These are phyloP conservation scores for Aspergillus vadensis DNA, from an alignment of 2,329 filamentous ascomycete species.

Conservation along the genomic window DNA sequence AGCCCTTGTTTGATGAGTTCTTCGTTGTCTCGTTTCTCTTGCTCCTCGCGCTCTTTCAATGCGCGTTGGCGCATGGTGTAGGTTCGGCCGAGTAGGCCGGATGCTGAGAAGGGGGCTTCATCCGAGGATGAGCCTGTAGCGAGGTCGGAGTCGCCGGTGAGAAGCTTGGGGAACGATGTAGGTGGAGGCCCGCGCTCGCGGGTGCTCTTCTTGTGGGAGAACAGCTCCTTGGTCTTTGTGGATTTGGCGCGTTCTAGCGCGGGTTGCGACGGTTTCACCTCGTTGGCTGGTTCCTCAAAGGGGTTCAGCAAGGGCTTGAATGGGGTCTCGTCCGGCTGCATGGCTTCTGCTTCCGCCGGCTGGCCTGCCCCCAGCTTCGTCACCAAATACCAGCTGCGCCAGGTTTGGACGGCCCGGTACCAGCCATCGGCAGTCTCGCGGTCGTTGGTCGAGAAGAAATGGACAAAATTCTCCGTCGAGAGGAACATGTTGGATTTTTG, in stretches of 20 bases:
- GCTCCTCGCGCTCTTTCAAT: slow-evolving; percentile 44
- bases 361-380: slow-evolving; percentile 66
- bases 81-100: slow-evolving; percentile 41
- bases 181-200: slow-evolving; percentile 35
- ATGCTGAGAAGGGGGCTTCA: slow-evolving; percentile 37
- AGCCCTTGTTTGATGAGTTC: slow-evolving; percentile 57
- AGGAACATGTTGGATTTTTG: slow-evolving; percentile 84
- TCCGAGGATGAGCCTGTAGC: slow-evolving; percentile 26
- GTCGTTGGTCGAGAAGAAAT: slow-evolving; percentile 87
- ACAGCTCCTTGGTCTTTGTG: slow-evolving; percentile 25
- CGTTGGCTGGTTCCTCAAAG: slow-evolving; percentile 49
- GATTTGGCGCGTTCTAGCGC: slow-evolving; percentile 21
- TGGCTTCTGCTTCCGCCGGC: slow-evolving; percentile 27
- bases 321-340: slow-evolving; percentile 16
- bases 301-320: slow-evolving; percentile 64
- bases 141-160: slow-evolving; percentile 29
- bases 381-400: slow-evolving; percentile 91
- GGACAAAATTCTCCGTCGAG: slow-evolving; percentile 81
- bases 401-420: slow-evolving; percentile 70
- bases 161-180: slow-evolving; percentile 30
- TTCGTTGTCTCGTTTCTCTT: slow-evolving; percentile 39
- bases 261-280: slow-evolving; percentile 31
- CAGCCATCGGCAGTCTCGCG: slow-evolving; percentile 66
- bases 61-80: slow-evolving; percentile 44
- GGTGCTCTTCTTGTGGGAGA: slow-evolving; percentile 30